Conservation (phyloP, 371 early-diverging fungal genomes). For the Saksenaea vasiformis region DNA sequence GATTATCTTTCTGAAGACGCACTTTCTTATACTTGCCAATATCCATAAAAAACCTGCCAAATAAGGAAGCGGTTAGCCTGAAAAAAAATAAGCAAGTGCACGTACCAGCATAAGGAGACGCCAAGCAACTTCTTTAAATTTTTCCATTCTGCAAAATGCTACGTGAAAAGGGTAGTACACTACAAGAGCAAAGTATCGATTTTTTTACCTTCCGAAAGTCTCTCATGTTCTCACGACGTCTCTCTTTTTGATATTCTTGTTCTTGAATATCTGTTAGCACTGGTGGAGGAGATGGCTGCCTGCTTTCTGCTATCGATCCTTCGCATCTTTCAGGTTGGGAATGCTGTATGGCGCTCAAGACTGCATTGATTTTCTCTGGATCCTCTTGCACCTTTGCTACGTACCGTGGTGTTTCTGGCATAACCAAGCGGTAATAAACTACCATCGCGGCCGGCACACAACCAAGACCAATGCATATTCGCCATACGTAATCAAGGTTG, state of each 20-base stretch:
- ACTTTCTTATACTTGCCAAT: slow-evolving; percentile 6
- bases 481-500: too few relatives aligned
- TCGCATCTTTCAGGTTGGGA: neutral
- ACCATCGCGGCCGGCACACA: neutral
- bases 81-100: neutral
- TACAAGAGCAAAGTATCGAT: neutral
- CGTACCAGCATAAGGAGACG: slow-evolving; percentile 15
- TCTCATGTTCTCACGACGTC: slow-evolving; percentile 12
- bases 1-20: neutral
- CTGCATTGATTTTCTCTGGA: neutral
- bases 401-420: neutral
- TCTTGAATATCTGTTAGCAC: too few relatives aligned
- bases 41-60: slow-evolving; percentile 22
- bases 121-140: slow-evolving; percentile 21
- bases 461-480: slow-evolving; percentile 7
- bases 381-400: neutral
- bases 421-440: slow-evolving; percentile 4
- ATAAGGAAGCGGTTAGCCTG: too few relatives aligned
- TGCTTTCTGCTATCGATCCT: neutral
- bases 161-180: too few relatives aligned
- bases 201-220: slow-evolving; percentile 18
- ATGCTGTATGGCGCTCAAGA: too few relatives aligned
- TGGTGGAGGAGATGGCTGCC: too few relatives aligned
- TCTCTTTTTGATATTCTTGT: slow-evolving; percentile 8
- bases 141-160: slow-evolving; percentile 21